Percentiles rank a stretch among this genome's conserved stretches.
Conservation (phyloP, 2,329 filamentous ascomycete genomes). For the Cercospora sp. region DNA sequence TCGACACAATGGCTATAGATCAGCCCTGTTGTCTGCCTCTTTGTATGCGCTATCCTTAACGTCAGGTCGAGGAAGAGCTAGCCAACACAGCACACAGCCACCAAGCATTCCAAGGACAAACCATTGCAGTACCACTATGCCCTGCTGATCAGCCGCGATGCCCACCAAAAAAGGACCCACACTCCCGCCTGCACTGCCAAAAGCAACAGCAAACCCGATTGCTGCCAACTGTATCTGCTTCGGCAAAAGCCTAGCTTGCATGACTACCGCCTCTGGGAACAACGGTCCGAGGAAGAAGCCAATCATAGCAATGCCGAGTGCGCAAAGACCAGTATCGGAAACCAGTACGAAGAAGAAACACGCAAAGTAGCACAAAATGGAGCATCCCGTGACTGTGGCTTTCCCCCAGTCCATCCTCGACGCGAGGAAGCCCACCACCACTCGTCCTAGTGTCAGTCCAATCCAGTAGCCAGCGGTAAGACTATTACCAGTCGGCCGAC, state of each 20-base stretch:
- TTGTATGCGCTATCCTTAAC: conserved; percentile 9
- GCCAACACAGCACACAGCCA: conserved; percentile 12
- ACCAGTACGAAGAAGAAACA: conserved; percentile 12
- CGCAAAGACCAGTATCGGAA: conserved; percentile 12
- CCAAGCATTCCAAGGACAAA: conserved; percentile 15
- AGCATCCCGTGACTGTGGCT: conserved; percentile 9
- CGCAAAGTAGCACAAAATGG: conserved; percentile 10
- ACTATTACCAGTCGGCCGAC: conserved; percentile 17
- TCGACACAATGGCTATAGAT: conserved; percentile 8
- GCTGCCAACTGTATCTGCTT: conserved; percentile 20
- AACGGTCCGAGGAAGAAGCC: conserved; percentile 29
- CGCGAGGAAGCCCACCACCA: conserved; percentile 23
- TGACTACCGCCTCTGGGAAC: conserved; percentile 24
- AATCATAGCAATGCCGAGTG: conserved; percentile 11
- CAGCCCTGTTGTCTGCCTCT: conserved; percentile 5
- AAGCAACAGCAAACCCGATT: conserved; percentile 23
- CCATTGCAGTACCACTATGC: conserved; percentile 12
- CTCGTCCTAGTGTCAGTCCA: conserved; percentile 21
- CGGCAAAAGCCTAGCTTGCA: conserved; percentile 21
- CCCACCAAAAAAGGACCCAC: conserved; percentile 36
- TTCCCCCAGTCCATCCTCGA: conserved; percentile 12
- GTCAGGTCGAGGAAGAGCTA: conserved; percentile 9
- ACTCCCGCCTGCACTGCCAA: conserved; percentile 22
- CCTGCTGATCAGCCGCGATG: conserved; percentile 5
- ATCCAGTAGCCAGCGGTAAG: conserved; percentile 24